These are phyloP conservation scores for Trametes gibbosa DNA, from an alignment of 768 basidiomycete species.

Conservation along the genomic window DNA sequence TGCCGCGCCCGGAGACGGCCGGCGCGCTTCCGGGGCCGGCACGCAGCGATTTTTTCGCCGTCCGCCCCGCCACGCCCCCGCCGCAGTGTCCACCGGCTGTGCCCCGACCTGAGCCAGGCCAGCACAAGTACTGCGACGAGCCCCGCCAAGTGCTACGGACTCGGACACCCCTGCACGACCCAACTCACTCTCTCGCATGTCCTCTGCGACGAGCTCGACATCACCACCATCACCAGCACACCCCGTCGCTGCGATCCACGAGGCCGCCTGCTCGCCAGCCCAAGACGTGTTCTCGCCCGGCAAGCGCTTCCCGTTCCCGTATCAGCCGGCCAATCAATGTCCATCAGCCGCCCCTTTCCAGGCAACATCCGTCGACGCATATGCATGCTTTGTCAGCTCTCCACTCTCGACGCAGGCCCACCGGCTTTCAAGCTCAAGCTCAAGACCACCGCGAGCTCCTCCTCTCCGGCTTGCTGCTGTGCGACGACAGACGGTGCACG, in stretches of 20 bases:
- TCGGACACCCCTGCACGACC: no score
- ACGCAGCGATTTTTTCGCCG: neutral
- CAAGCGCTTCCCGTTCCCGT: neutral
- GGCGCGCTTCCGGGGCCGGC: conserved; percentile 3
- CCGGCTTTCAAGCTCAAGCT: no score
- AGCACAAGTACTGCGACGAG: no score
- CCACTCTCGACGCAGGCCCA: neutral
- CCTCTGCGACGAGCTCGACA: neutral
- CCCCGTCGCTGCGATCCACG: no score
- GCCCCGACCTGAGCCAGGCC: neutral
- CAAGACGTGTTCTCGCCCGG: no score
- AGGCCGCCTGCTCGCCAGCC: no score
- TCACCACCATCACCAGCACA: no score
- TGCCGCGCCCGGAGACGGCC: conserved; percentile 8
- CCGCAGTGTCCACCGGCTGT: conserved; percentile 2
- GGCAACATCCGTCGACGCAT: neutral
- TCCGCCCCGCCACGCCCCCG: conserved; percentile 8
- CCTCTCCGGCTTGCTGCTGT: no score
- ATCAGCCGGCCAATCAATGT: conserved; percentile 11
- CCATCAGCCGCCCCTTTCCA: conserved; percentile 17
- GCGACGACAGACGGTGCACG: no score
- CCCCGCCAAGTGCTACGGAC: no score
- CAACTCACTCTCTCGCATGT: no score
- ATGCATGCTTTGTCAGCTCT: neutral
- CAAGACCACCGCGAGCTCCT: no score